Percentiles rank a stretch among this genome's conserved stretches.
Evolutionary conservation across 2,329 filamentous ascomycete genomes (phyloP).

Genomic region (Cercospora sp.): DNA sequence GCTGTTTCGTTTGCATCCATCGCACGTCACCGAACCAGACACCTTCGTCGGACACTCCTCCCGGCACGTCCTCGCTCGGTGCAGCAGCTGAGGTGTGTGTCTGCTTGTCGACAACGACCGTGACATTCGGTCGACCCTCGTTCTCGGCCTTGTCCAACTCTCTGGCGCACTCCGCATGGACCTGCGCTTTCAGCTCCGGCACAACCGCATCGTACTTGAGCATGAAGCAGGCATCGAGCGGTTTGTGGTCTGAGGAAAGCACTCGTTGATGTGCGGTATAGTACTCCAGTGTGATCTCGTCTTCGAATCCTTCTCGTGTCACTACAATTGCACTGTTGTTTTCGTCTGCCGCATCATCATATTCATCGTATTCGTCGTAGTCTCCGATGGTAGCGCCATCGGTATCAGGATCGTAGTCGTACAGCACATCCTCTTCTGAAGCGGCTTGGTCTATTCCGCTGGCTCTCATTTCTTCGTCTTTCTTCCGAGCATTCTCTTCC

Average conservation of each 20-base stretch:
- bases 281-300: conserved; percentile 58
- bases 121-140: conserved; percentile 71
- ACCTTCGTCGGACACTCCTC: conserved; percentile 52
- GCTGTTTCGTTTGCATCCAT: conserved; percentile 65
- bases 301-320: conserved; percentile 60
- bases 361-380: conserved; percentile 57
- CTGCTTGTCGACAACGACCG: conserved; percentile 69
- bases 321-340: conserved; percentile 51
- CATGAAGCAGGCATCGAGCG: conserved; percentile 77
- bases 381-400: conserved; percentile 62
- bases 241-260: conserved; percentile 93
- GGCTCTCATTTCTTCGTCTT: conserved; percentile 81
- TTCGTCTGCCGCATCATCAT: conserved; percentile 50
- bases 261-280: conserved; percentile 90
- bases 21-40: conserved; percentile 77
- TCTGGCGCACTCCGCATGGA: conserved; percentile 83
- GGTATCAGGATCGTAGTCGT: conserved; percentile 83
- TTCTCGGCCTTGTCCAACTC: conserved; percentile 91
- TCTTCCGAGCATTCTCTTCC: conserved; percentile 65
- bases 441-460: conserved; percentile 71
- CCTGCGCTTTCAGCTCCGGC: conserved; percentile 75
- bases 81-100: conserved; percentile 36
- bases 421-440: conserved; percentile 80
- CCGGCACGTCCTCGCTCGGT: conserved; percentile 16
- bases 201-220: conserved; percentile 85